Evolutionary conservation across 192 early-diverging fungal species (phyloP), one percentile per base, ranked within the genome.

Genomic region (Coemansia javaensis): DNA sequence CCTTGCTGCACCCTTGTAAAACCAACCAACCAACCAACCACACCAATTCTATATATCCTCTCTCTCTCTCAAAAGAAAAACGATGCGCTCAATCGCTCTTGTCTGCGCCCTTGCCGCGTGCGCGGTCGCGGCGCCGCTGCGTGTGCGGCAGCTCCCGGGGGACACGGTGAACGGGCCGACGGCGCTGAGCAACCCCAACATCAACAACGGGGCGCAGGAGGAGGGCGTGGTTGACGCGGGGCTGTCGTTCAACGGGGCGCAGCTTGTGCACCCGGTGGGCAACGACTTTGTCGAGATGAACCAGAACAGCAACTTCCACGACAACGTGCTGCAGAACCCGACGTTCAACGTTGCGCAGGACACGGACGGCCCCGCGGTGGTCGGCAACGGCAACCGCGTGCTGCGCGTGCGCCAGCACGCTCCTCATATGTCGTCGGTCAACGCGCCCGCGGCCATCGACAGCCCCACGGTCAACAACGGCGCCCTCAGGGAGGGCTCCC

Each of bases 321-420:
- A 60, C 51, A 67, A 67, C 53, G 40, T 48, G 10, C n/a, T 67
- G 16, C 50, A 55, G 17, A 67, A 67, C 44, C 51, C 57, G 20
- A 58, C 49, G 13, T 10, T 60, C 36, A 67, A 67, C 48, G n/a
- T 55, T 4, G 64, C 57, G 7, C 13, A 23, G 5, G 33, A 45
- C 11, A 49, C 47, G 2, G 27, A 47, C 11, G 64, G 64, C 33
- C 31, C 42, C 7, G 53, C 50, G 5, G 50, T 67, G 0, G 64
- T 67, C 15, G 64, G 64, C 32, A 53, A 49, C 25, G 39, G 44
- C 43, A 67, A 67, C 53, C 28, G 36, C 17, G 18, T 38, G 4
- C 7, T 38, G 11, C 20, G 16, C 22, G 16, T 17, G 39, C 33
- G 50, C 20, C 21, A 36, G 35, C 5, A 31, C 31, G 22, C 28